Conservation (phyloP, 2,329 filamentous ascomycete genomes). For the Beauveria scarabaeidicola region DNA sequence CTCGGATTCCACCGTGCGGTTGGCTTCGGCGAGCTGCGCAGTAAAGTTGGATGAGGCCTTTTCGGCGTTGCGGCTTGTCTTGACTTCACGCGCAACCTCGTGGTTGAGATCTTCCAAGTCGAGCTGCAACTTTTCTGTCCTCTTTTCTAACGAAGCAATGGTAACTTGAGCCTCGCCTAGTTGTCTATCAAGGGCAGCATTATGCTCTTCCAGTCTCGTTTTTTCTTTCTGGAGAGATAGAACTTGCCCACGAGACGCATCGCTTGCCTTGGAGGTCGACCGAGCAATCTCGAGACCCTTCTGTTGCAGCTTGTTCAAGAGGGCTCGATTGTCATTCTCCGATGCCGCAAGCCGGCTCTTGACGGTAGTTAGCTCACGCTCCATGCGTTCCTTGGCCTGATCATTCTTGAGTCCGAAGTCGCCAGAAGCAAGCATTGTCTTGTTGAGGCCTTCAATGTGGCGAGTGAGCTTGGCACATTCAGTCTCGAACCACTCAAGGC, state of each 20-base stretch:
- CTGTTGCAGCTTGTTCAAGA: constrained; percentile 96
- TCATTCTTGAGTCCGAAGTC: constrained; percentile 85
- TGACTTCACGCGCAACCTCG: constrained; percentile 82
- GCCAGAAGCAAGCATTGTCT: constrained; percentile 80
- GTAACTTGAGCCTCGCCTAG: constrained; percentile 77
- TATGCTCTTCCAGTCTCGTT: constrained; percentile 71
- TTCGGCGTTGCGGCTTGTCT: constrained; percentile 81
- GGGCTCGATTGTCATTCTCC: constrained; percentile 87
- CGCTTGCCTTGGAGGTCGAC: constrained; percentile 75
- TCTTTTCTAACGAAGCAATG: constrained; percentile 81
- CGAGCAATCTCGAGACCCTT: constrained; percentile 94
- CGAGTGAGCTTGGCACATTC: constrained; percentile 69
- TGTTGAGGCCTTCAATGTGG: constrained; percentile 78
- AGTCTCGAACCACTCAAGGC: constrained; percentile 68
- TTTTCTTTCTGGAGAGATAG: constrained; percentile 75
- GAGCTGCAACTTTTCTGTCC: constrained; percentile 84
- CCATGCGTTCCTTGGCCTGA: constrained; percentile 86
- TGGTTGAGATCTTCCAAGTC: constrained; percentile 88
- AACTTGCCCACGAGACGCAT: constrained; percentile 72
- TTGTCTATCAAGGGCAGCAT: constrained; percentile 70
- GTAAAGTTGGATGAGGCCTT: constrained; percentile 74
- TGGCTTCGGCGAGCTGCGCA: constrained; percentile 78
- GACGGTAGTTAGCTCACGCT: constrained; percentile 82
- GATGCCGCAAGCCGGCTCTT: constrained; percentile 85
- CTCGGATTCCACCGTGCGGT: constrained; percentile 84